A percentile compares a stretch with the other conserved stretches of the same genome.
Conservation (phyloP, 2,329 filamentous ascomycete genomes). For the Apiospora hydei region DNA sequence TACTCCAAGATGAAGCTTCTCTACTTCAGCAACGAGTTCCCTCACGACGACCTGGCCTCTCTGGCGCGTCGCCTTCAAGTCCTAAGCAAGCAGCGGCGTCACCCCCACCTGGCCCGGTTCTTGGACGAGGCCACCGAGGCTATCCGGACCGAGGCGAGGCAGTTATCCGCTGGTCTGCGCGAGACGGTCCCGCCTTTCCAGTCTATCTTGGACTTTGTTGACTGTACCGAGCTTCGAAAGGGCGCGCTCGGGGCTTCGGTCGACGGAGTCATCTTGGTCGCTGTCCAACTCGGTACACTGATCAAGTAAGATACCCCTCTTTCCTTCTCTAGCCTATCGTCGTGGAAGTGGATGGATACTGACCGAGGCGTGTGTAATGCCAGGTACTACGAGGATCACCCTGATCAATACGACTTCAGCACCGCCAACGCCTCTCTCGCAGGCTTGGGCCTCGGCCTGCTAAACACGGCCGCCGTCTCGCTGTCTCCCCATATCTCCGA, state of each 20-base stretch:
- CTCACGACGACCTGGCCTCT: constrained; percentile 50
- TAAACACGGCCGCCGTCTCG: constrained; percentile 51
- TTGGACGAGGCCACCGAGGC: constrained; percentile 48
- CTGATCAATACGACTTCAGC: constrained; percentile 35
- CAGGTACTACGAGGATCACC: constrained; percentile 42
- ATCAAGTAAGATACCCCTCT: constrained; percentile 51
- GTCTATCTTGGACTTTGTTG: constrained; percentile 44
- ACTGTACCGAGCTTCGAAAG: constrained; percentile 50
- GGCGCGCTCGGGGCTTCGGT: constrained; percentile 53
- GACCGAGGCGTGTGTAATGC: neutral
- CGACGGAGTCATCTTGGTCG: constrained; percentile 51
- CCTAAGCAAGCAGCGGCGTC: constrained; percentile 48
- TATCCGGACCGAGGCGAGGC: constrained; percentile 48
- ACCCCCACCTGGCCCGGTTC: constrained; percentile 48
- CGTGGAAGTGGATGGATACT: neutral
- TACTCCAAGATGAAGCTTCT: constrained; percentile 42
- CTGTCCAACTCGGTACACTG: constrained; percentile 48
- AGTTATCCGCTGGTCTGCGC: constrained; percentile 39
- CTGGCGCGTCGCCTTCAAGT: constrained; percentile 48
- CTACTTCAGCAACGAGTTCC: constrained; percentile 59
- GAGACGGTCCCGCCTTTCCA: constrained; percentile 47
- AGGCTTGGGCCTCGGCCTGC: constrained; percentile 54
- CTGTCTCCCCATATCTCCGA: constrained; percentile 48
- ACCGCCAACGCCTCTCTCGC: constrained; percentile 41
- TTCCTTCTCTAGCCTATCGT: no score